Base-by-base conservation (phyloP, 306 rosid species). In the Rubus parviflorus region DNA sequence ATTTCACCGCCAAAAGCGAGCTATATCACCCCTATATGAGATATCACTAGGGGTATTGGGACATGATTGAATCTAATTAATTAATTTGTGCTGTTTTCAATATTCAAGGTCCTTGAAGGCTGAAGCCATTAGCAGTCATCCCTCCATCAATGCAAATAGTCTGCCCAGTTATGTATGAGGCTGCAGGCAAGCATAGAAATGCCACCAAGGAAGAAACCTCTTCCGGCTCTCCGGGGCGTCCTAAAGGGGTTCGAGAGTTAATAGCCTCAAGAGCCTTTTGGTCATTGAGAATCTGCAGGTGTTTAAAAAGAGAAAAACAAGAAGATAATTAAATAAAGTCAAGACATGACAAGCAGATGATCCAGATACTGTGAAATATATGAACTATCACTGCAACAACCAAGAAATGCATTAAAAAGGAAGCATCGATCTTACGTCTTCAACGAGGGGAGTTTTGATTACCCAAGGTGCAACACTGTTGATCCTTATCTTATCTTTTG, bases 381-480 rank as follows among this genome's bases (percentile, higher is more conserved):
- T 7, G 2, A 90, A 61, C 7, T 3, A 48, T 10, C 60, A 42
- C 0, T 5, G 60, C 9, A 62, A 20, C 30, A 58, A 13, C 30
- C 4, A 13, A 42, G 25, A 22, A n/a, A 8, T 8, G 19, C 1
- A 15, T 1, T 0, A 3, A 14, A 7, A 25, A 58, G 40, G 19
- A 57, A 45, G 8, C 22, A 17, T 7, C n/a, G 47, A 61, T 40
- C 8, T 73, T 80, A 80, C 85, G 0, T 1, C 3, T 1, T 80
- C 87, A 40, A 2, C 57, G 0, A 63, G 52, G 10, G 91, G 86
- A 22, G 96, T 88, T 71, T 4, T 73, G 12, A 75, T 88, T 3
- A 35, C 23, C 61, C 87, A 81, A 14, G 93, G 96, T 22, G 88
- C 87, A 75, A 88, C 71, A 38, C 90, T 81, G 47, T 90, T 90